These are phyloP conservation scores for Xylaria sp. DNA, from an alignment of 2,329 filamentous ascomycete species.

Conservation along the genomic window DNA sequence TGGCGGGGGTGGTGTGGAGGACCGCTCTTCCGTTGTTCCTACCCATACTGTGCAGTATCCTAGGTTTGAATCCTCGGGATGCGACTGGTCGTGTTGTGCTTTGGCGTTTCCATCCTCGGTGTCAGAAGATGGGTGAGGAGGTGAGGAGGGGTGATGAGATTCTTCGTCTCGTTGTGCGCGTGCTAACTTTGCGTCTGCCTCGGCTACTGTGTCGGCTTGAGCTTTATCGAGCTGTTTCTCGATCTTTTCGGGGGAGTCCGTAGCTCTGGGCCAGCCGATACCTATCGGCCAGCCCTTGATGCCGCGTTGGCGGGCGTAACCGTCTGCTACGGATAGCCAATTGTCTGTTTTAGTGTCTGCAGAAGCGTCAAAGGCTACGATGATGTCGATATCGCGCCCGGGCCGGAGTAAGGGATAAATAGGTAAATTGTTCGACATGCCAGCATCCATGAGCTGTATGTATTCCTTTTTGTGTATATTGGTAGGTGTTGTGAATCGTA, in stretches of 20 bases:
- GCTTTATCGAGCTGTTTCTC: slow-evolving; percentile 75
- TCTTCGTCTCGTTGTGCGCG: slow-evolving; percentile 61
- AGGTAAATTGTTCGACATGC: slow-evolving; percentile 98
- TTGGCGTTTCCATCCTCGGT: slow-evolving; percentile 45
- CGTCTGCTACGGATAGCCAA: slow-evolving; percentile 94
- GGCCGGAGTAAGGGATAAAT: slow-evolving; percentile 93
- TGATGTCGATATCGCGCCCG: slow-evolving; percentile 86
- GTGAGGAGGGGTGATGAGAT: slow-evolving; percentile 52
- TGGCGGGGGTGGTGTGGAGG: slow-evolving; percentile 63
- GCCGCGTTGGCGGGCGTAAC: slow-evolving; percentile 88
- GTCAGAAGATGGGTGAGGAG: slow-evolving; percentile 32
- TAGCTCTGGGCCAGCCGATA: slow-evolving; percentile 85
- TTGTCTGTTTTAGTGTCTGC: slow-evolving; percentile 95
- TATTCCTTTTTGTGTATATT: slow-evolving; percentile 78
- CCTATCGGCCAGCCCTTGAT: slow-evolving; percentile 96
- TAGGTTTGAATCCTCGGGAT: slow-evolving; percentile 69
- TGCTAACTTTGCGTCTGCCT: slow-evolving; percentile 72
- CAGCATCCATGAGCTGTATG: slow-evolving; percentile 91
- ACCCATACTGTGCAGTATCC: slow-evolving; percentile 97
- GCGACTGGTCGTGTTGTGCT: slow-evolving; percentile 55
- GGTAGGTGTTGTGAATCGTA: slow-evolving; percentile 81
- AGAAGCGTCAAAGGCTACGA: slow-evolving; percentile 93
- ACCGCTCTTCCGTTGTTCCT: slow-evolving; percentile 81
- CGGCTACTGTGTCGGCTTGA: slow-evolving; percentile 67
- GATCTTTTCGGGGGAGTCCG: slow-evolving; percentile 68